Evolutionary conservation across 2,329 filamentous ascomycete species (phyloP).

Genomic region (Dactylellina haptotyla): DNA sequence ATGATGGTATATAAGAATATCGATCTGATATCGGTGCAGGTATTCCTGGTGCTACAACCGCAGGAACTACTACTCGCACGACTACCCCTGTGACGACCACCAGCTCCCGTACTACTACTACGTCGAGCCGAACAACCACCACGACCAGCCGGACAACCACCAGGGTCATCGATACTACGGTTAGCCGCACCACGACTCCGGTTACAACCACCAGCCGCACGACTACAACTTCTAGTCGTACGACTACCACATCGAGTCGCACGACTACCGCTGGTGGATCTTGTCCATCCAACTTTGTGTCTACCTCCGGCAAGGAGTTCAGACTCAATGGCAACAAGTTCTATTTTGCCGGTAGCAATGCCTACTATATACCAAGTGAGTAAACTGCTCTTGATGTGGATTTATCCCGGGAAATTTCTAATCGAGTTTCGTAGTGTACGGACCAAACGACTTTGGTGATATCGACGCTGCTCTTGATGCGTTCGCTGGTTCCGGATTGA

Average conservation of each 20-base stretch:
- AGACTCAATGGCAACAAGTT: constrained; percentile 56
- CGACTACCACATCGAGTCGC: constrained; percentile 3
- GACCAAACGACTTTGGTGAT: constrained; percentile 61
- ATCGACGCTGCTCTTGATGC: constrained; percentile 67
- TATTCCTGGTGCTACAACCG: constrained; percentile 50
- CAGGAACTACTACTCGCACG: constrained; percentile 23
- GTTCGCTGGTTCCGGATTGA: constrained; percentile 66
- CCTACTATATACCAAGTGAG: constrained; percentile 54
- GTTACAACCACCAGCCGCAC: constrained; percentile 17
- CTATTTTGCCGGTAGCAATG: constrained; percentile 55
- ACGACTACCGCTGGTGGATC: constrained; percentile 39
- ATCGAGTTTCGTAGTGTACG: too few relatives aligned
- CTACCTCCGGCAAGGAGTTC: constrained; percentile 56
- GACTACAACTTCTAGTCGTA: constrained; percentile 13
- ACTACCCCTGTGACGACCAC: constrained; percentile 16
- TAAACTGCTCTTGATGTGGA: background rate
- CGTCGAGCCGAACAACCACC: constrained; percentile 12
- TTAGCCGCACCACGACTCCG: constrained; percentile 4
- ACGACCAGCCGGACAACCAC: background rate
- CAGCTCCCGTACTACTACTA: background rate
- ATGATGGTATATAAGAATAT: background rate
- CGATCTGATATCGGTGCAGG: constrained; percentile 31
- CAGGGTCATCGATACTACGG: too few relatives aligned
- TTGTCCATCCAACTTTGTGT: constrained; percentile 54
- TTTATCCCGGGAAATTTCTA: too few relatives aligned